These are phyloP conservation scores for Aspergillus mulundensis DNA, from an alignment of 495 filamentous ascomycete species.

Conservation along the genomic window DNA sequence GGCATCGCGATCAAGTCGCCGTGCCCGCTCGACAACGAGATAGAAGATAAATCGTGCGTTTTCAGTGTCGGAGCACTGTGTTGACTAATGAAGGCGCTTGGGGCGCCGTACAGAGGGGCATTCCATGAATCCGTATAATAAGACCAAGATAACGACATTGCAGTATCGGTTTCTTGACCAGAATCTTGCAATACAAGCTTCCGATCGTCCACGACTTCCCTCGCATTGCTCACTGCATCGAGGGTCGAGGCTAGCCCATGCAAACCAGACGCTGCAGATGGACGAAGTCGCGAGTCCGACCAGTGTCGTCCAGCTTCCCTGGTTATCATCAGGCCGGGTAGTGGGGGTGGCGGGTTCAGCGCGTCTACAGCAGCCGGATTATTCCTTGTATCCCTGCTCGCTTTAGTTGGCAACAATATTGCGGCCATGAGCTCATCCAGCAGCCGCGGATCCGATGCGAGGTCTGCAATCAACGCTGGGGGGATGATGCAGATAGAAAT, in stretches of 20 bases:
- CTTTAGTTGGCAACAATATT: conserved; percentile 11
- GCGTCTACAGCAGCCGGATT: conserved; percentile 5
- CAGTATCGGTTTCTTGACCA: not conserved
- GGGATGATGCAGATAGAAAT: not conserved
- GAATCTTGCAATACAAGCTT: conserved; percentile 5
- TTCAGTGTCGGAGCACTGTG: not conserved
- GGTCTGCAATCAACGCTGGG: not conserved
- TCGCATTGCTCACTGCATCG: conserved; percentile 1
- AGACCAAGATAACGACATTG: conserved; percentile 2
- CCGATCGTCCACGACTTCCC: conserved; percentile 1
- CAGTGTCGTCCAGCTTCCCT: conserved; percentile 1
- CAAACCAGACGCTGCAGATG: conserved; percentile 6
- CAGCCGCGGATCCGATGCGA: not conserved
- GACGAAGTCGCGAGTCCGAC: conserved; percentile 4
- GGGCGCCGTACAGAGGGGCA: conserved; percentile 3
- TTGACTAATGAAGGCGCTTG: conserved; percentile 2
- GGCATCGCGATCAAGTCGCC: conserved; percentile 1
- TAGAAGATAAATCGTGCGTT: not conserved
- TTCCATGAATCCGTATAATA: conserved; percentile 4
- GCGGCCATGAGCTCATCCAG: conserved; percentile 2
- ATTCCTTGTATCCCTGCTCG: conserved; percentile 7
- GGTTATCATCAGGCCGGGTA: conserved; percentile 9
- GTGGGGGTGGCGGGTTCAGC: conserved; percentile 8
- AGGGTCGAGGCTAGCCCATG: conserved; percentile 1
- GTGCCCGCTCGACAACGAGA: not conserved